Base-by-base conservation (phyloP, 306 rosid genomes). In the Prunus davidiana region DNA sequence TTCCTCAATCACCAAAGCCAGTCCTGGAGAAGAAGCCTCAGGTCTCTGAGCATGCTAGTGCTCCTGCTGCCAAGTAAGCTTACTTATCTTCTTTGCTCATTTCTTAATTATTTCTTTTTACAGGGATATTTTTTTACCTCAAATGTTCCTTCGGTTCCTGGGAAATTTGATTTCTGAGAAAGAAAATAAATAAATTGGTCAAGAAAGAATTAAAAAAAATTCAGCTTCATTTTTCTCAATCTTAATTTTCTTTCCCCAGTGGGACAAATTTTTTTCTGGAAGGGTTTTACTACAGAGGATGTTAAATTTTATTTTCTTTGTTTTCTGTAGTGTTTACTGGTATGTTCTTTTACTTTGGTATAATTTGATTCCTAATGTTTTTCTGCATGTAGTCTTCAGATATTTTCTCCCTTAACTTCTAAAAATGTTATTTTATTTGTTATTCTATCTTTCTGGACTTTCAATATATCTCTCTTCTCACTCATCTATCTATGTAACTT, bases 51-150 rank as follows among this genome's bases (percentile, higher is more conserved):
- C 91, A 87, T 64, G 80, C 50, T 10, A 81, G 49, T 79, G 89
- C 90, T 86, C 96, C 95, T 79, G 89, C 87, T 84, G 84, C 97
- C 71, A 95, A 95, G 97, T 95, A 85, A 80, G 89, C 77, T 81
- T 43, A 63, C 5, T 11, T 71, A 45, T 30, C 66, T 49, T 74
- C 56, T 6, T 72, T 24, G 16, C 19, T 74, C 30, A 12, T 3
- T 30, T 18, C 6, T 46, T 32, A 13, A 3, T 15, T 19, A 30
- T 52, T 72, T 15, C 5, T 43, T 28, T 25, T 3, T 27, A 19
- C 25, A 64, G 13, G 14, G 38, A 60, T 66, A n/a, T n/a, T 58
- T 60, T 12, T 73, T 6, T 51, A 27, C 46, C 28, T 51, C 27
- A 9, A 16, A 69, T 69, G 12, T 8, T 43, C 16, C 15, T 50